Percentiles rank a stretch among this genome's conserved stretches.
phyloP scores from a whole-genome alignment of 176 grass and related monocot genomes.

The Musa itinerans region DNA sequence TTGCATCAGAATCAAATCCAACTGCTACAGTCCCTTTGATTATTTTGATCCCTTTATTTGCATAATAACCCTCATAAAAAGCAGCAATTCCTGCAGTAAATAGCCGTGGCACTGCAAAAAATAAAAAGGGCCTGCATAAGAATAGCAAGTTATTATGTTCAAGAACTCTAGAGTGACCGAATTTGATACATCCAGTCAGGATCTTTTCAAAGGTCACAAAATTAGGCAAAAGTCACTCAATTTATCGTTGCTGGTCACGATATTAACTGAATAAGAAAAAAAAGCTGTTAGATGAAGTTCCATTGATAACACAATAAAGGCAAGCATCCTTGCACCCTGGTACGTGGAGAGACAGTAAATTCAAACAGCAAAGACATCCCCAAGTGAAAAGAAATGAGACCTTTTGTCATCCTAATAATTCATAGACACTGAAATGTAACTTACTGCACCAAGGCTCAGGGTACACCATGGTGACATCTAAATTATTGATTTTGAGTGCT shows the following conservation, averaged over 20 bases:
- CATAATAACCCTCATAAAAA: slow-evolving; percentile 94
- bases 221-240: no score
- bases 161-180: background rate
- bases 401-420: background rate
- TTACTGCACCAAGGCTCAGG: slow-evolving; percentile 99
- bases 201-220: background rate
- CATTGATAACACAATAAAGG: no score
- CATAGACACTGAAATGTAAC: slow-evolving; percentile 25
- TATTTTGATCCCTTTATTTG: slow-evolving; percentile 85
- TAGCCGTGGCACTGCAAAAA: slow-evolving; percentile 78
- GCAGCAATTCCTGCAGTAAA: slow-evolving; percentile 79
- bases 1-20: slow-evolving; percentile 73
- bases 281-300: background rate
- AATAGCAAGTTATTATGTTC: background rate
- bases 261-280: background rate
- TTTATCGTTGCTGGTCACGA: background rate
- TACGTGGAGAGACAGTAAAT: background rate
- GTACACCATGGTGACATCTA: slow-evolving; percentile 96
- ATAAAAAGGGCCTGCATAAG: slow-evolving; percentile 6
- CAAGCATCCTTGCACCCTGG: no score
- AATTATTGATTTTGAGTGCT: slow-evolving; percentile 63
- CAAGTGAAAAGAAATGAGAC: background rate
- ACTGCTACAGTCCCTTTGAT: slow-evolving; percentile 80
- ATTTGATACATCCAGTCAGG: background rate
- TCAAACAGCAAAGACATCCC: background rate